Percentiles rank a stretch among this genome's conserved stretches.
Conservation (phyloP, 352 stramenopile species). For the Phytophthora kernoviae region DNA sequence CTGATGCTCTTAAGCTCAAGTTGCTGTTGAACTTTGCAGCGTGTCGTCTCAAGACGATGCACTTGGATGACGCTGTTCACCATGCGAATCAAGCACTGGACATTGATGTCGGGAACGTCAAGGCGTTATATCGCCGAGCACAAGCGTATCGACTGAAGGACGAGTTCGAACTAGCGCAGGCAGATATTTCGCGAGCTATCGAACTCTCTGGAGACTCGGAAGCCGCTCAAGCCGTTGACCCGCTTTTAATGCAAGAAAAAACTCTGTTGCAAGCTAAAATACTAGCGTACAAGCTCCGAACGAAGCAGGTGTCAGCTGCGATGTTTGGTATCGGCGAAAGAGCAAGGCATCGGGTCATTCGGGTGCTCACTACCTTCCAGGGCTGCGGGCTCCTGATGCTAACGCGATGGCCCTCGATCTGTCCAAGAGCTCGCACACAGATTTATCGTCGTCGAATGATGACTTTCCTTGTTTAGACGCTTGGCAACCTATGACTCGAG, state of each 20-base stretch:
- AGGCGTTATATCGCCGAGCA: slow-evolving; percentile 73
- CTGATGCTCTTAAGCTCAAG: slow-evolving; percentile 60
- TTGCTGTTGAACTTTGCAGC: slow-evolving; percentile 79
- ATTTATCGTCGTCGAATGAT: slow-evolving; percentile 11
- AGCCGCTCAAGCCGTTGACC: slow-evolving; percentile 24
- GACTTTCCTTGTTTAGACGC: slow-evolving; percentile 42
- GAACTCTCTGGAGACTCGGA: slow-evolving; percentile 18
- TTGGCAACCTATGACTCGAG: slow-evolving; percentile 48
- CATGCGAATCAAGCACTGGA: slow-evolving; percentile 62
- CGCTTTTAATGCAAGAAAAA: slow-evolving; percentile 60
- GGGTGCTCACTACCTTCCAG: slow-evolving; percentile 1
- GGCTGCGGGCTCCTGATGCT: slow-evolving; percentile 19
- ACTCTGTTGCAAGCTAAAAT: slow-evolving; percentile 65
- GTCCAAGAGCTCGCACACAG: slow-evolving; percentile 15
- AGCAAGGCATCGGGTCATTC: neutral
- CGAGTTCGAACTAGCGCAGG: slow-evolving; percentile 63
- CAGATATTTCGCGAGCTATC: slow-evolving; percentile 53
- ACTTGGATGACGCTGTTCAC: slow-evolving; percentile 76
- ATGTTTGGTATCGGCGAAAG: slow-evolving; percentile 68
- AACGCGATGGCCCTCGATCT: slow-evolving; percentile 39
- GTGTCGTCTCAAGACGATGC: slow-evolving; percentile 73
- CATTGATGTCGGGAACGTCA: slow-evolving; percentile 58
- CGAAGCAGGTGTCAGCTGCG: slow-evolving; percentile 65
- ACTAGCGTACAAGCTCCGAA: slow-evolving; percentile 72
- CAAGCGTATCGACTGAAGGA: slow-evolving; percentile 70